Evolutionary conservation across 2,329 filamentous ascomycete genomes (phyloP).

Genomic region (Hypoxylon sp.): DNA sequence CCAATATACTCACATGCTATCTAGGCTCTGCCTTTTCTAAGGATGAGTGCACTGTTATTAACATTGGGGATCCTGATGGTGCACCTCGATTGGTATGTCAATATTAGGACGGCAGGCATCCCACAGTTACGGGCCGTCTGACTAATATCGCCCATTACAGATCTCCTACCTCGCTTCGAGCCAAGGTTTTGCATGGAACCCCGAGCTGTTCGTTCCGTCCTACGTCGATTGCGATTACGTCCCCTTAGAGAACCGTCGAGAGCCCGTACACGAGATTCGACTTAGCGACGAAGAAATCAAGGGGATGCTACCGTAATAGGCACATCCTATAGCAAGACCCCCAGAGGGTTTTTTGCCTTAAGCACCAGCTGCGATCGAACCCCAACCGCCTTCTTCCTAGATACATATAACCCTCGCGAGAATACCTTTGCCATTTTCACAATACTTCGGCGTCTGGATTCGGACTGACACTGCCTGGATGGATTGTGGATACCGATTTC

Average conservation of each 20-base stretch:
- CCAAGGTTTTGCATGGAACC: slow-evolving; percentile 88
- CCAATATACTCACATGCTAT: slow-evolving; percentile 43
- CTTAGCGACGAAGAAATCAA: slow-evolving; percentile 82
- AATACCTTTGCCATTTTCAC: slow-evolving; percentile 51
- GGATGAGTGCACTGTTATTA: slow-evolving; percentile 83
- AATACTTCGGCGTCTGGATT: slow-evolving; percentile 53
- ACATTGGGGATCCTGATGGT: slow-evolving; percentile 81
- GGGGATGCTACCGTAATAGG: slow-evolving; percentile 74
- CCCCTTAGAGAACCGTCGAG: slow-evolving; percentile 80
- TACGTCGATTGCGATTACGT: slow-evolving; percentile 81
- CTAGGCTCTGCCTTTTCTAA: slow-evolving; percentile 78
- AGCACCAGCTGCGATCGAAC: slow-evolving; percentile 7
- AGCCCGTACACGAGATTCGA: slow-evolving; percentile 82
- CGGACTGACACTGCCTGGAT: slow-evolving; percentile 50
- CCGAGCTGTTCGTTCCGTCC: slow-evolving; percentile 85
- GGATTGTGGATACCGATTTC: slow-evolving; percentile 47
- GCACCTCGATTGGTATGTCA: slow-evolving; percentile 75
- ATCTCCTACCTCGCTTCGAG: slow-evolving; percentile 84
- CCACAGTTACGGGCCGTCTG: slow-evolving; percentile 22
- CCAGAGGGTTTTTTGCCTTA: slow-evolving; percentile 12
- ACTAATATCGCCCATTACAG: slow-evolving; percentile 58
- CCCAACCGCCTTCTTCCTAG: slow-evolving; percentile 45
- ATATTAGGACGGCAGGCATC: slow-evolving; percentile 1
- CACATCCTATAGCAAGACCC: background rate
- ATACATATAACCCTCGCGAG: slow-evolving; percentile 50